Base-by-base conservation (phyloP, 1,284 basidiomycete species). In the Fereydounia khargensis region DNA sequence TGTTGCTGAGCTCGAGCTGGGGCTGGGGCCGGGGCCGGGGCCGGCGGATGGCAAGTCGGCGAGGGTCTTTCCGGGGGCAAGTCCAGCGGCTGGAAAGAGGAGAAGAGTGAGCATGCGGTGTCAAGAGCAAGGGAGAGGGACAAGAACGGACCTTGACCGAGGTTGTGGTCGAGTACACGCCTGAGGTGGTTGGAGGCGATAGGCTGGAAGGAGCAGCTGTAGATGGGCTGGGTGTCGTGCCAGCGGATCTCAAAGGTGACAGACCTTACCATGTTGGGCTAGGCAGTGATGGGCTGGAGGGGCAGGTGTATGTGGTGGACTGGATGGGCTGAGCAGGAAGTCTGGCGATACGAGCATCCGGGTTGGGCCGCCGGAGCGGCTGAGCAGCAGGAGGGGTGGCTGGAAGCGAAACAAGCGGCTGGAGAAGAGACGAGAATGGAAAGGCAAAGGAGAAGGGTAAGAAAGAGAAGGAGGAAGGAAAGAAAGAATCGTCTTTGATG, bases 151-250 rank as follows among this genome's bases (percentile, higher is more conserved):
- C 53, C 63, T 41, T 74, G 70, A 6, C 63, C 70, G 31, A 63
- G 49, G 47, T 73, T 75, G 47, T 70, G 63, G 35, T 75, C 73
- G 23, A 74, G 57, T 6, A 73, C 70, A 9, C 64, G 46, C 22
- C 54, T 47, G 23, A 74, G 65, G 21, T 68, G 68, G 19, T 52
- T 41, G 21, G 63, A 23, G 3, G 61, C 44, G n/a, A 74, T 57
- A 20, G 73, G 66, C 33, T 73, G 70, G 32, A 75, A 73, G 14
- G 61, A 59, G 44, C 69, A 72, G 35, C 67, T 65, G 43, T 72
- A 75, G 49, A 75, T 74, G 17, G 73, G 73, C 39, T 72, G 62
- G 35, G 66, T 73, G 46, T 75, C 68, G 34, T 75, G 73, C 73
- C 73, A 75, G 33, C 71, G 55, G 41, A 74, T 73, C 46, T 74